These are phyloP conservation scores for Fusarium subglutinans DNA, from an alignment of 2,329 filamentous ascomycete species.

Conservation along the genomic window DNA sequence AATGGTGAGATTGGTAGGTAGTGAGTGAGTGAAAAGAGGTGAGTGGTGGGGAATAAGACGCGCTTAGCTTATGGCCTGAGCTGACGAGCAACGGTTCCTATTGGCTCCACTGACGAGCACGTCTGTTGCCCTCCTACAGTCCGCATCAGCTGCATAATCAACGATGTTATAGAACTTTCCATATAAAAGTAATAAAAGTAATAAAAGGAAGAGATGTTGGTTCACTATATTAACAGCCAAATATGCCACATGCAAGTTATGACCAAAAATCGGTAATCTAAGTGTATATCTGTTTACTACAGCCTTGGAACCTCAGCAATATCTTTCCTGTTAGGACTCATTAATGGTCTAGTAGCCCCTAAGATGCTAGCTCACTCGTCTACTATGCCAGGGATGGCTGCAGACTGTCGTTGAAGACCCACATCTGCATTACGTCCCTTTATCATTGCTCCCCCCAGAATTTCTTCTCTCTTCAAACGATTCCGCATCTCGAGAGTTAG, in stretches of 20 bases:
- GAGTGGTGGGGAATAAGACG: background rate
- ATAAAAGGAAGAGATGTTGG: too few relatives aligned
- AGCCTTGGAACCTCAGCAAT: background rate
- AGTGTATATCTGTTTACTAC: too few relatives aligned
- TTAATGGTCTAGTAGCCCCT: background rate
- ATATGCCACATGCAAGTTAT: too few relatives aligned
- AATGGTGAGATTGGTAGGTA: background rate
- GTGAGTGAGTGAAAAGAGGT: background rate
- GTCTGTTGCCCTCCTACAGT: background rate
- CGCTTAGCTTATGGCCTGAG: background rate
- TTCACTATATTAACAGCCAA: background rate
- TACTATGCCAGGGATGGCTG: background rate
- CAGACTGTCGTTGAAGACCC: background rate
- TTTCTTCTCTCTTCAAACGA: background rate
- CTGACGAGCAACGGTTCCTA: background rate
- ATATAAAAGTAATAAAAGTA: too few relatives aligned
- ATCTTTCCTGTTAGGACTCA: background rate
- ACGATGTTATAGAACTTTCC: rapidly evolving
- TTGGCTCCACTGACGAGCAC: background rate
- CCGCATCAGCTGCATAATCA: background rate
- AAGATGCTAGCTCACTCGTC: too few relatives aligned
- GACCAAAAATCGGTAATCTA: too few relatives aligned
- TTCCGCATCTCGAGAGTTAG: background rate
- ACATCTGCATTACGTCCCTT: background rate
- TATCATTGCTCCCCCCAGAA: background rate